Base-by-base conservation (phyloP, 2,329 filamentous ascomycete species). In the Botrytis sinoallii region DNA sequence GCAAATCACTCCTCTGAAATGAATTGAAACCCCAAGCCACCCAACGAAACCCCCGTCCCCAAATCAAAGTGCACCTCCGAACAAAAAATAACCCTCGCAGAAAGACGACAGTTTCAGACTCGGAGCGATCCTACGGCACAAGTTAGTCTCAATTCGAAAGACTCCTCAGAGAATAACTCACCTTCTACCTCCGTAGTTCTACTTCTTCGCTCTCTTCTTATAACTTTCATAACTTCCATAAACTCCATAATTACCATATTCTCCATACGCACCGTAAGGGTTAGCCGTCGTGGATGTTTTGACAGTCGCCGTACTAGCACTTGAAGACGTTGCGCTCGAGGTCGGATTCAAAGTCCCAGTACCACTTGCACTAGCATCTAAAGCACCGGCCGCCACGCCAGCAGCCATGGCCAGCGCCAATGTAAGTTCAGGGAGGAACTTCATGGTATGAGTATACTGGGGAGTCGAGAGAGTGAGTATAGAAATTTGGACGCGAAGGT, bases 141-240 rank as follows among this genome's bases (percentile, higher is more conserved):
- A 63, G 22, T 63, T n/a, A 63, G 38, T n/a, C 16, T 20, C 7
- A 9, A 32, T 18, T 8, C 6, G 40, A 10, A 42, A 57, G 3
- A 25, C 29, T 3, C 16, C 3, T 18, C 18, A 32, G n/a, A 18
- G 1, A 32, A 4, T 29, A 42, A 10, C 48, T 69, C 48, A 57
- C 52, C 38, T 57, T 57, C 10, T 6, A 44, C 10, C 1, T 44
- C 52, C 6, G 2, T 32, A 6, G 18, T 29, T 57, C 48, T 57
- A 69, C 48, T 69, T 57, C 25, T 32, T 20, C 1, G 14, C n/a
- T 44, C 38, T 73, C 66, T 70, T 64, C 46, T 71, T 73, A 9
- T 73, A 73, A 59, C 44, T 38, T n/a, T 67, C 57, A 44, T 73
- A 73, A 12, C 66, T 73, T 35, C 72, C 72, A 64, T 73, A 73